Evolutionary conservation across 768 basidiomycete genomes (phyloP), one percentile per base, ranked within the genome.

Genomic region (Boletellus sp.): DNA sequence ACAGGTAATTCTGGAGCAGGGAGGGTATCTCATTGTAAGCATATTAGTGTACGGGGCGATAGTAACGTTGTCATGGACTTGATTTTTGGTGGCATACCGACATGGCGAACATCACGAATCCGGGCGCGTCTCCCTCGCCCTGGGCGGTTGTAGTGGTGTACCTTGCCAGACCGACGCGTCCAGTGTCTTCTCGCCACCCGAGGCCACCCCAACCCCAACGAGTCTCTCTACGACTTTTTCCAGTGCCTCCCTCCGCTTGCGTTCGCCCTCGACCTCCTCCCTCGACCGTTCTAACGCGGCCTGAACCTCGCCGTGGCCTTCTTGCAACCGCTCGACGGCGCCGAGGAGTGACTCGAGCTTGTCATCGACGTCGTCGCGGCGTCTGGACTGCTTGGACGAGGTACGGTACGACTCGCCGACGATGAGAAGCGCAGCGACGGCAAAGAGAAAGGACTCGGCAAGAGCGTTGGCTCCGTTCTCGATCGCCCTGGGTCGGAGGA

Each of bases 391-490:
- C 50, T 75, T 87, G 17, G 86, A 75, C 0, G 87, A 85, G 1
- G 80, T 77, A 1, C 90, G 84, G 77, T 80, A 93, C 20, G 83
- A 72, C 65, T 94, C 90, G 2, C 84, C 84, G 11, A 91, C 51
- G 49, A 94, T 91, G 6, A 93, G 72, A 0, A 67, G 67, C 2
- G 85, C 83, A 0, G 90, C 90, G 2, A 93, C 90, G 17, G 72
- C 62, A 61, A 93, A 93, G 3, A 93, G 76, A 56, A 93, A 93
- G 0, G 87, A 87, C 67, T 93, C 90, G 0, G 90, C 90, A 5
- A 93, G 73, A 6, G 84, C 75, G 56, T 91, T 93, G 15, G 90
- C 87, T 19, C 90, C 90, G 57, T 86, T 90, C 51, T 91, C 88
- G 51, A 93, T 87, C 0, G 90, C 90, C 51, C 88, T 90, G 54